phyloP scores from a whole-genome alignment of 2,329 filamentous ascomycete species.

The Aspergillus vadensis region DNA sequence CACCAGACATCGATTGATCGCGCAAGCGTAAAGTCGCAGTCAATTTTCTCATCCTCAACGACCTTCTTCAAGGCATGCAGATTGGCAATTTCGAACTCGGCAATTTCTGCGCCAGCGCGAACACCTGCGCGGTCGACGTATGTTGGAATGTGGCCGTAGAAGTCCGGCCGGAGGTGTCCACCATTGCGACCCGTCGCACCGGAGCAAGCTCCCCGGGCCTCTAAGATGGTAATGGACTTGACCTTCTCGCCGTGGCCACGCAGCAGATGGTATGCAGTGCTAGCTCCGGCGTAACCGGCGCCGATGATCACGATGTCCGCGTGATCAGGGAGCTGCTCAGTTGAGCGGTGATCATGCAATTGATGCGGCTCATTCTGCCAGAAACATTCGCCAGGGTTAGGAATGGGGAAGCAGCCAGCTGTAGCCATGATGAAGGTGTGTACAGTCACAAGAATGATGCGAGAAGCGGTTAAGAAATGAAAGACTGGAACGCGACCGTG shows the following conservation, averaged over 20 bases:
- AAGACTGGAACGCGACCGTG: neutral
- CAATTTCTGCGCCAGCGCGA: constrained; percentile 40
- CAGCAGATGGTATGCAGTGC: constrained; percentile 46
- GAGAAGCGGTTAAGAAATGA: neutral
- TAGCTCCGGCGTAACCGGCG: constrained; percentile 49
- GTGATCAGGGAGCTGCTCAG: constrained; percentile 25
- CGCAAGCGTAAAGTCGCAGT: constrained; percentile 46
- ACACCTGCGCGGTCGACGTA: constrained; percentile 37
- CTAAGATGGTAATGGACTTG: constrained; percentile 38
- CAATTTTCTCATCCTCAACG: constrained; percentile 45
- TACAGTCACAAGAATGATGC: neutral
- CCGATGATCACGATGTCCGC: constrained; percentile 51
- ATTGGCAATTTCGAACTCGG: constrained; percentile 44
- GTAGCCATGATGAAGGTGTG: neutral
- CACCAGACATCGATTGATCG: constrained; percentile 43
- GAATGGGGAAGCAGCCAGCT: constrained; percentile 2
- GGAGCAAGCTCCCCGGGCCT: constrained; percentile 43
- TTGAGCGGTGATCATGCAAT: constrained; percentile 45
- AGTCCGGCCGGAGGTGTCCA: constrained; percentile 47
- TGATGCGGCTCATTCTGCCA: constrained; percentile 46
- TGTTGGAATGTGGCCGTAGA: constrained; percentile 40
- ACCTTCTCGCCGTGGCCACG: constrained; percentile 14
- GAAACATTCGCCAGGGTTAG: constrained; percentile 29
- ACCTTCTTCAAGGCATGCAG: constrained; percentile 43
- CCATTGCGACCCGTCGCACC: constrained; percentile 50